Evolutionary conservation across 2,329 filamentous ascomycete species (phyloP).

Genomic region (Meredithiella fracta): DNA sequence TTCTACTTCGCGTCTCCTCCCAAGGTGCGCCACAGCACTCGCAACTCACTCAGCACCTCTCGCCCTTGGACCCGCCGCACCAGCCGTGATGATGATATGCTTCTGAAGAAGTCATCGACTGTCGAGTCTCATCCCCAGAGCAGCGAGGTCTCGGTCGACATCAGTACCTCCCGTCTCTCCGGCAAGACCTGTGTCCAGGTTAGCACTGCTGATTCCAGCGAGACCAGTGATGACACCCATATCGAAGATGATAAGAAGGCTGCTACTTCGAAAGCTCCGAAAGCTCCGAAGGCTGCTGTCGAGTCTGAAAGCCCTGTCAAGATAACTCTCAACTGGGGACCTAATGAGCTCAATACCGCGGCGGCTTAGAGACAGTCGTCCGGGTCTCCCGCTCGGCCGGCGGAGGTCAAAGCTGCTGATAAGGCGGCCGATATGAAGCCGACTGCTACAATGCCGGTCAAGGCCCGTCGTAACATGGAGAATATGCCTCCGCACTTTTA

Average conservation of each 20-base stretch:
- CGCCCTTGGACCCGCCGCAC: constrained; percentile 9
- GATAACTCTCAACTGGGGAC: constrained; percentile 4
- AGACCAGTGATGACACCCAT: constrained; percentile 1
- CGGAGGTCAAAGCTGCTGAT: constrained; percentile 6
- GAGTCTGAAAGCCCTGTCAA: constrained; percentile 9
- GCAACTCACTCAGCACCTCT: background rate
- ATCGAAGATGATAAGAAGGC: constrained; percentile 9
- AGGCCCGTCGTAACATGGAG: constrained; percentile 13
- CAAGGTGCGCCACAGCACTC: constrained; percentile 21
- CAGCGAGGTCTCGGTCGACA: constrained; percentile 11
- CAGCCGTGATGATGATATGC: constrained; percentile 7
- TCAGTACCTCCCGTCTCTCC: constrained; percentile 8
- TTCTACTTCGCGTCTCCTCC: constrained; percentile 43
- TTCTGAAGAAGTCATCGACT: constrained; percentile 7
- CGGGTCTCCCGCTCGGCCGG: constrained; percentile 7
- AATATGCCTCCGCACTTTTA: constrained; percentile 9
- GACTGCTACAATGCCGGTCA: constrained; percentile 7
- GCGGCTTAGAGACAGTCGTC: constrained; percentile 8
- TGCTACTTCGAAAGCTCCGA: background rate
- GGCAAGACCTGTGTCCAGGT: constrained; percentile 6
- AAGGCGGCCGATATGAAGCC: constrained; percentile 11
- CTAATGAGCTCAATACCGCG: constrained; percentile 1
- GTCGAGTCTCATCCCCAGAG: constrained; percentile 3
- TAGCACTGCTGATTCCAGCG: constrained; percentile 5
- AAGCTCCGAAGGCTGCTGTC: constrained; percentile 6